Conservation (phyloP, 108 stramenopile species). For the Chaetoceros muelleri region DNA sequence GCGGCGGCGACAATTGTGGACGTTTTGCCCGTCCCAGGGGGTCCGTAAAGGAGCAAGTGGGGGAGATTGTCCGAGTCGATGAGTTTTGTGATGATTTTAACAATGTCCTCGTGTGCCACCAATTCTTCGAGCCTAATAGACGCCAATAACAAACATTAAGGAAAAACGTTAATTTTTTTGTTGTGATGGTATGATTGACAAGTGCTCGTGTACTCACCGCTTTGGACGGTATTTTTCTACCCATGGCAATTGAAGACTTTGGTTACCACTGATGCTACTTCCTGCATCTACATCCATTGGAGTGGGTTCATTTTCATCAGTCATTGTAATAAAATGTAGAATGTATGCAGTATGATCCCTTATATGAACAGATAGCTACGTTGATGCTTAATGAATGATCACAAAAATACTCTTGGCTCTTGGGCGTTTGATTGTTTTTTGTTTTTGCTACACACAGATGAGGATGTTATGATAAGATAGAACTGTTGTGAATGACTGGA, state of each 20-base stretch:
- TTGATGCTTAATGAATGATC: no score
- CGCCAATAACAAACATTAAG: not conserved
- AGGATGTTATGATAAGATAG: no score
- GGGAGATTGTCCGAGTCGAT: conserved; percentile 89
- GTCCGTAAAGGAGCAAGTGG: conserved; percentile 87
- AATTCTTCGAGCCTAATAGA: conserved; percentile 69
- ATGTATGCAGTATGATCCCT: no score
- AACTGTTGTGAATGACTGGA: no score
- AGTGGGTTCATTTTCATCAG: not conserved
- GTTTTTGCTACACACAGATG: no score
- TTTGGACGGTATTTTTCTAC: conserved; percentile 93
- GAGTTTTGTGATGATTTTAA: conserved; percentile 59
- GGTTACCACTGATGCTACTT: conserved; percentile 3
- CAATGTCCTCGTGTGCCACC: conserved; percentile 90
- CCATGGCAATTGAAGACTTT: conserved; percentile 70
- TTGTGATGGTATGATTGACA: not conserved
- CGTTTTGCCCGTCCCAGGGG: conserved; percentile 84
- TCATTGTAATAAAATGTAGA: no score
- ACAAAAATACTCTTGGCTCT: no score
- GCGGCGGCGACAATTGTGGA: conserved; percentile 90
- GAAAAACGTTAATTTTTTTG: not conserved
- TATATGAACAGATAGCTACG: no score
- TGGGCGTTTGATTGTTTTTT: no score
- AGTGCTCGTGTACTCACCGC: conserved; percentile 15
- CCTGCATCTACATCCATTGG: not conserved